A percentile compares a stretch with the other conserved stretches of the same genome.
Evolutionary conservation across 108 stramenopile genomes (phyloP).

Genomic region (Cyclotella cryptica): DNA sequence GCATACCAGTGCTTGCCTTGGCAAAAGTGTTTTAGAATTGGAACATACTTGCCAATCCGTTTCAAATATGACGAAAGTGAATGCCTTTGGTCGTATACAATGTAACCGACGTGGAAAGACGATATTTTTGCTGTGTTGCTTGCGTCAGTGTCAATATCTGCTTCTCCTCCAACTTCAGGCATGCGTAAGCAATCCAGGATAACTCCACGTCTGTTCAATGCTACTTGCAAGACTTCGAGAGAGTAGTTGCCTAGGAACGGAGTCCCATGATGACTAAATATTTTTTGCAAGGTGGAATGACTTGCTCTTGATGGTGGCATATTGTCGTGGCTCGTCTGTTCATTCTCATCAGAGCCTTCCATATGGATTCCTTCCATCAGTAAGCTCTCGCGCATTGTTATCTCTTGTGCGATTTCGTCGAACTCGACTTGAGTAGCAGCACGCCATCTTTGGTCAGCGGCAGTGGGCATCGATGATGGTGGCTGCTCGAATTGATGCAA

Average conservation of each 20-base stretch:
- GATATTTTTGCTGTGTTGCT: not conserved
- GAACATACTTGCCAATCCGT: constrained; percentile 26
- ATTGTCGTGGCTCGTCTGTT: not conserved
- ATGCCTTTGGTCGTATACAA: constrained; percentile 36
- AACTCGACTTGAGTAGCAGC: constrained; percentile 50
- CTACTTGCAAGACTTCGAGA: constrained; percentile 39
- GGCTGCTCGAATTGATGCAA: not conserved
- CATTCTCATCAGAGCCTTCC: not conserved
- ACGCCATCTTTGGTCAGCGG: constrained; percentile 10
- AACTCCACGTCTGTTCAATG: constrained; percentile 43
- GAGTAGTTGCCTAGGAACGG: constrained; percentile 51
- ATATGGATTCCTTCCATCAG: constrained; percentile 27
- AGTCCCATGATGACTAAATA: constrained; percentile 43
- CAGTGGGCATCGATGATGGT: not conserved
- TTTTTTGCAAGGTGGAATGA: constrained; percentile 29
- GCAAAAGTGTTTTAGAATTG: constrained; percentile 29
- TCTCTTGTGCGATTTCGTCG: constrained; percentile 42
- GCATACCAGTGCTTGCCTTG: constrained; percentile 55
- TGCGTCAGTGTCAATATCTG: not conserved
- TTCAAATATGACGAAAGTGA: constrained; percentile 10
- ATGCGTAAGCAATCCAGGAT: constrained; percentile 36
- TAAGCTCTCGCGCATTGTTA: constrained; percentile 31
- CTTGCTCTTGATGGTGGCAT: not conserved
- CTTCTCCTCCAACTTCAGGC: not conserved
- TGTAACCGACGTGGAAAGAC: constrained; percentile 37